Evolutionary conservation across 352 stramenopile genomes (phyloP).

Genomic region (Elongisporangium senticosum): DNA sequence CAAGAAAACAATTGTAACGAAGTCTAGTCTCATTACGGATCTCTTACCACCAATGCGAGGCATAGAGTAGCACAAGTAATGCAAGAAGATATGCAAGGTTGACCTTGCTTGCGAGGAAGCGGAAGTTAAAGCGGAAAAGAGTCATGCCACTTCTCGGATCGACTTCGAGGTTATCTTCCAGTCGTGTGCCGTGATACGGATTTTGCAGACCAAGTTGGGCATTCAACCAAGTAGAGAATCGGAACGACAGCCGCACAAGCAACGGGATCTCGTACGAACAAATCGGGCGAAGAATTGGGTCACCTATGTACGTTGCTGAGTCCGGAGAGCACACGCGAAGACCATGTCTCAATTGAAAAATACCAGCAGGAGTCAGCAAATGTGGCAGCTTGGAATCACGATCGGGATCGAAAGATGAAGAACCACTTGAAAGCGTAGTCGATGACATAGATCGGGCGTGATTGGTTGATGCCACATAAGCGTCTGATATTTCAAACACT

Average conservation of each 20-base stretch:
- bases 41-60: conserved; percentile 5
- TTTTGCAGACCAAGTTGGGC: conserved; percentile 53
- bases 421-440: conserved; percentile 2
- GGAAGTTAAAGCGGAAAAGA: conserved; percentile 79
- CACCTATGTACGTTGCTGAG: conserved; percentile 57
- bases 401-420: conserved; percentile 50
- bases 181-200: conserved; percentile 58
- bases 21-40: neutral
- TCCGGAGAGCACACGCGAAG: conserved; percentile 74
- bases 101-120: conserved; percentile 82
- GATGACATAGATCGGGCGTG: conserved; percentile 39
- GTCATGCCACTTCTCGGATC: conserved; percentile 26
- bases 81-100: conserved; percentile 65
- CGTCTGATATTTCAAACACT: conserved; percentile 84
- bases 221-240: conserved; percentile 79
- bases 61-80: conserved; percentile 60
- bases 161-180: conserved; percentile 73
- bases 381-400: conserved; percentile 50
- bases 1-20: neutral
- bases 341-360: conserved; percentile 60
- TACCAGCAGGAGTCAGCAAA: conserved; percentile 50
- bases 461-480: conserved; percentile 74
- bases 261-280: conserved; percentile 71
- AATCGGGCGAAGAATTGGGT: conserved; percentile 83
- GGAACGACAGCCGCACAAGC: conserved; percentile 75